Base-by-base conservation (phyloP, 2,329 filamentous ascomycete genomes). In the Phyllachora maydis region DNA sequence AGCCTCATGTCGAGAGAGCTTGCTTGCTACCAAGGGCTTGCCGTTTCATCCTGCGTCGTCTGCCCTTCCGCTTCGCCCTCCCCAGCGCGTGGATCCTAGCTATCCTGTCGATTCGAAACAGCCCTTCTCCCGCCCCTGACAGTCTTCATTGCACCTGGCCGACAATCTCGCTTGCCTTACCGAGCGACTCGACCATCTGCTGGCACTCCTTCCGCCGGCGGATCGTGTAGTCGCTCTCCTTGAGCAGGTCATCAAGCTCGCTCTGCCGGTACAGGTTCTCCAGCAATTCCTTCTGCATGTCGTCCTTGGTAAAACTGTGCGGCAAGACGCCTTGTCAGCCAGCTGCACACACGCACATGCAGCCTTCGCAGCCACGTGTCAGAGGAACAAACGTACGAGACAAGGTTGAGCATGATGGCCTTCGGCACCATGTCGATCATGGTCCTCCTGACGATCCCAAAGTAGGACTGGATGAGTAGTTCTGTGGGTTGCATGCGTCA, bases 391-490 rank as follows among this genome's bases (percentile, higher is more conserved):
- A 71, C 81, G 47, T 69, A 92, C 76, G 85, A 73, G 24, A 98
- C 88, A 21, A 98, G 74, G 38, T 66, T 93, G 35, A 95, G 65
- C 88, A 98, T 98, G 45, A 98, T 90, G 19, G 88, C 88, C 56
- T 98, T 98, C 36, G 88, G 88, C 5, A 98, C 88, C 88, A 98
- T 98, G 43, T 98, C 88, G 35, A 95, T 93, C 82, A 98, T 90
- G 30, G 90, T 98, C 36, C 88, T 66, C 58, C 82, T 81, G 35
- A 93, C 83, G 44, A 98, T 98, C 53, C 92, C 93, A 55, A 78
- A 98, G 59, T 98, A 98, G 1, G 82, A 93, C 27, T 71, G 76
- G 43, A 98, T 98, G 28, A 98, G 62, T 32, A 98, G 69, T 56
- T 98, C n/a, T n/a, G n/a, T n/a, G n/a, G n/a, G n/a, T n/a, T n/a